Conservation (phyloP, 495 filamentous ascomycete species). For the Podospora didyma region DNA sequence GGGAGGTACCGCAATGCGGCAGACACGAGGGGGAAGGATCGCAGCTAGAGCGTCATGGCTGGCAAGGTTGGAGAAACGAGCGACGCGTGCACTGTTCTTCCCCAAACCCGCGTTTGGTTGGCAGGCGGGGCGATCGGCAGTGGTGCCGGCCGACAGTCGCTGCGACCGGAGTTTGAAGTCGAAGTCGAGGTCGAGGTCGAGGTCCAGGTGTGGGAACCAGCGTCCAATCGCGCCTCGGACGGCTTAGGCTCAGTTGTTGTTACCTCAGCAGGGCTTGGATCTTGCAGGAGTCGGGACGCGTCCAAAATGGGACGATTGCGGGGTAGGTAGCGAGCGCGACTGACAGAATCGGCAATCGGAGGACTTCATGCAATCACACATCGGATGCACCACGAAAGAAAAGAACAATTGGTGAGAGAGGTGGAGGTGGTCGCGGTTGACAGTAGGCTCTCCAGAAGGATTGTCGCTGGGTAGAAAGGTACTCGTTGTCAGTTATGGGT, state of each 20-base stretch:
- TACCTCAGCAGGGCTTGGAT: neutral
- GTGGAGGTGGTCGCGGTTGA: no score
- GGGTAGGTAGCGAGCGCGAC: conserved; percentile 7
- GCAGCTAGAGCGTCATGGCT: neutral
- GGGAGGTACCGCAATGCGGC: neutral
- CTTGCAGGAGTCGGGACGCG: conserved; percentile 5
- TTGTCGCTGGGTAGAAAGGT: no score
- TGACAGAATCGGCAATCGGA: neutral
- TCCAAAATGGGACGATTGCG: conserved; percentile 9
- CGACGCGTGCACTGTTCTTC: no score
- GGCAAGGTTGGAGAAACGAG: neutral
- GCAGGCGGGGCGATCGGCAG: no score
- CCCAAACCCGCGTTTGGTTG: no score
- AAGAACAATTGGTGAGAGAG: no score
- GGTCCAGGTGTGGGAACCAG: neutral
- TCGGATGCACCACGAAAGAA: neutral
- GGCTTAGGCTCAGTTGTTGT: neutral
- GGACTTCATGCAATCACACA: neutral
- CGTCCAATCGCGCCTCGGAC: neutral
- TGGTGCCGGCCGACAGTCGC: no score
- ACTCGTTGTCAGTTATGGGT: no score
- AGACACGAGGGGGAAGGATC: neutral
- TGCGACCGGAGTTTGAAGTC: no score
- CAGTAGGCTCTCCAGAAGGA: no score
- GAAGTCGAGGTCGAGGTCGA: no score